A percentile compares a stretch with the other conserved stretches of the same genome.
These are phyloP conservation scores for Bassia scoparia DNA, from an alignment of 148 eudicot genomes.

Conservation along the genomic window DNA sequence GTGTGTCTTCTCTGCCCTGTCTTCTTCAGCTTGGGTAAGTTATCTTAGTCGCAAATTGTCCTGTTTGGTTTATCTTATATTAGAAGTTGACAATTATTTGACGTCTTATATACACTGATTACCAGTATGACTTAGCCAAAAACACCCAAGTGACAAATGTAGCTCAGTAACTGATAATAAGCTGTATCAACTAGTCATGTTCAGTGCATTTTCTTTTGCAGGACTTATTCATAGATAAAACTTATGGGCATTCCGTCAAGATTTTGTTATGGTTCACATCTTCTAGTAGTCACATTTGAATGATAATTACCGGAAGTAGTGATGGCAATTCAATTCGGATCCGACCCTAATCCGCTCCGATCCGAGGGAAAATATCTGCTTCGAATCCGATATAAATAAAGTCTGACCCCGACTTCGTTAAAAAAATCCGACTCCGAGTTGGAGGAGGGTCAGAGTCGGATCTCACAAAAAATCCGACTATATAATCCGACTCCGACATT, in stretches of 20 bases:
- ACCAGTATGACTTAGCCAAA: background rate
- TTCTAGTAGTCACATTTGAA: slow-evolving; percentile 1
- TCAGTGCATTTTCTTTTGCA: background rate
- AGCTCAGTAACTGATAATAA: background rate
- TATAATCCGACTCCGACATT: too few species aligned
- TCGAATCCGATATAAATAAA: too few species aligned
- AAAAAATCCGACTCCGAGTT: too few species aligned
- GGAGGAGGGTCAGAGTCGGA: too few species aligned
- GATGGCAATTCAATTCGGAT: too few species aligned
- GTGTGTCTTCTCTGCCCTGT: slow-evolving; percentile 68
- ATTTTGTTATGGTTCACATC: background rate
- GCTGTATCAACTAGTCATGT: background rate
- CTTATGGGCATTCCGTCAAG: background rate
- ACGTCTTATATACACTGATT: background rate
- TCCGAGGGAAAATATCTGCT: too few species aligned
- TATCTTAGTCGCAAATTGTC: background rate
- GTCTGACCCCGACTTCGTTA: too few species aligned
- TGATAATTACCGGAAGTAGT: background rate
- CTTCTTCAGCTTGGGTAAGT: slow-evolving; percentile 94
- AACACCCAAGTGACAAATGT: background rate
- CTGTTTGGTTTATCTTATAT: background rate
- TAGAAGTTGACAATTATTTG: background rate
- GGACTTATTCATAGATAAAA: background rate
- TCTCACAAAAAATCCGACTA: too few species aligned
- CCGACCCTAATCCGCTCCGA: too few species aligned